Base-by-base conservation (phyloP, 495 filamentous ascomycete genomes). In the Aspergillus sclerotiicarbonarius region DNA sequence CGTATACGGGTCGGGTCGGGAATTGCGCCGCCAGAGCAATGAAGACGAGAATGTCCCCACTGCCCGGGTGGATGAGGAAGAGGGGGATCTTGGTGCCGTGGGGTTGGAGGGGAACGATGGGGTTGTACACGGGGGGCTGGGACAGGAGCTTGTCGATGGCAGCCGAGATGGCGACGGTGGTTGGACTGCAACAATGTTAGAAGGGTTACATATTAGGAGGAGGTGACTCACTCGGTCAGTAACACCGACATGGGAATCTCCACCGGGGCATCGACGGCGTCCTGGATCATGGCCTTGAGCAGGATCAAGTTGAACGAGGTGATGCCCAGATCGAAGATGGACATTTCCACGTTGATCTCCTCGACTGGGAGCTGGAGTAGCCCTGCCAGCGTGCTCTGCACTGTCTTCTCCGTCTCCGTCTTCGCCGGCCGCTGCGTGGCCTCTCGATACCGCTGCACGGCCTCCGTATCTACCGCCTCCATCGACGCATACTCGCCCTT, bases 21-120 rank as follows among this genome's bases (percentile, higher is more conserved):
- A 83, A 53, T 49, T 75, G 67, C 4, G 79, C 62, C 9, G 76
- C 73, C 2, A 87, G 64, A 19, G 68, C 65, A 18, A 85, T 62
- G 64, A 86, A 87, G 44, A 85, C 76, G 1, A 86, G 71, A 0
- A 84, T 68, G 51, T 85, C 83, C 12, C 82, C 82, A 1, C 80
- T 71, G 4, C 83, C 82, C 0, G 84, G 82, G 56, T 86, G 84
- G 3, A 86, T 63, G 6, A 84, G 74, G 72, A 76, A 86, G 7
- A 85, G 76, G 0, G 84, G 61, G 0, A 49, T 60, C 35, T 80
- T 79, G 52, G 8, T 56, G 1, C 80, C 79, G n/a, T 64, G 25
- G 3, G 64, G n/a, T 29, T 71, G 78, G 1, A 84, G 69, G 0
- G 62, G 62, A 0, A 82, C 74, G 21, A 85, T 64, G 0, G 82